Base-by-base conservation (phyloP, 495 filamentous ascomycete genomes). In the Pyrenopolyporus hunteri region DNA sequence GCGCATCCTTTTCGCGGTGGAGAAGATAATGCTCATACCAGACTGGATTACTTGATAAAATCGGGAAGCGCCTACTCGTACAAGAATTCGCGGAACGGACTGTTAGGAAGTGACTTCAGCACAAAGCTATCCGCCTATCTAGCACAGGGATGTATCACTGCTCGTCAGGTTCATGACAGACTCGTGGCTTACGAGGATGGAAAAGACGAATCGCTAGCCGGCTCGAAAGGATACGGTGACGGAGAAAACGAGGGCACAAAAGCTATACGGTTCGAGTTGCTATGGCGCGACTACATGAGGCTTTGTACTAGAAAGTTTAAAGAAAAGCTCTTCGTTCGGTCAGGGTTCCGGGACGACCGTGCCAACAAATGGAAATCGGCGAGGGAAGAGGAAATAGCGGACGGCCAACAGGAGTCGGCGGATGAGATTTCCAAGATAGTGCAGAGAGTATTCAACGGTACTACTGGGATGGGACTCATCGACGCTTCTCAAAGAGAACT, bases 281-380 rank as follows among this genome's bases (percentile, higher is more conserved):
- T 91, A 0, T 91, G 88, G 87, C 77, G 88, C 3, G 88, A 91
- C 71, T 91, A 91, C 72, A 89, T 91, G 82, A 78, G 85, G 0
- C 80, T 92, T 9, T 86, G 86, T 56, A 80, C 80, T 20, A 74
- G 82, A 3, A 90, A 91, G 64, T 89, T 87, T 57, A 79, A 80
- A 10, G 66, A 72, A 39, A 79, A 79, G 40, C 72, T 90, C 1
- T 91, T 90, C 68, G 71, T 73, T 33, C 71, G 86, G 4, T 70
- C 72, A n/a, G 87, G 88, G 3, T 86, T 86, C 68, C 76, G 81
- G 33, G 67, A 77, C 3, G 79, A 83, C 31, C 64, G 64, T 4
- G 50, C 45, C 0, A 54, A 67, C 10, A 72, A 67, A 14, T 82
- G 78, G 79, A 79, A 76, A 57, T 69, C 66, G 26, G 72, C 70